These are phyloP conservation scores for Phytophthora hybrid DNA, from an alignment of 352 stramenopile genomes.

Conservation along the genomic window DNA sequence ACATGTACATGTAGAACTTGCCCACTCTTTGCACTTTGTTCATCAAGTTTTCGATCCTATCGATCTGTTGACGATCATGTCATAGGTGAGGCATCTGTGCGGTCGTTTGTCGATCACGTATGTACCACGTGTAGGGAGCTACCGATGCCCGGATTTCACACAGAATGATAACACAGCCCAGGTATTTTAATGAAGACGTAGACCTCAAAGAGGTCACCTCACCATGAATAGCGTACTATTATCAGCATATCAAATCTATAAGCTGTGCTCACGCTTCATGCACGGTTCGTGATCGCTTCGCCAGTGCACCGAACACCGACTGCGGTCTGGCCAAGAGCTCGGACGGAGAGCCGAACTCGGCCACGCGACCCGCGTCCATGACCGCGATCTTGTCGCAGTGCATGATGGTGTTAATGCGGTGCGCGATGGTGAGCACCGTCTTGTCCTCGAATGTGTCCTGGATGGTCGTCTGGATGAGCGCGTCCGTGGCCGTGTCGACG, in stretches of 20 bases:
- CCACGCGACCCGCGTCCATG: slow-evolving; percentile 87
- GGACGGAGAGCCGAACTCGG: slow-evolving; percentile 90
- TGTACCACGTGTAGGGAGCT: no score
- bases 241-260: no score
- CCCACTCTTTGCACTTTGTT: slow-evolving; percentile 2
- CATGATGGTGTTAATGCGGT: slow-evolving; percentile 78
- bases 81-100: no score
- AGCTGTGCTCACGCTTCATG: no score
- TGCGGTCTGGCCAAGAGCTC: slow-evolving; percentile 76
- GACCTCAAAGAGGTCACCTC: no score
- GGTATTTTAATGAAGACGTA: no score
- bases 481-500: slow-evolving; percentile 75
- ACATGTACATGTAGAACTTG: no score
- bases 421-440: slow-evolving; percentile 92
- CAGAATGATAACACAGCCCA: no score
- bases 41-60: background rate
- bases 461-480: slow-evolving; percentile 68
- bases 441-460: slow-evolving; percentile 88
- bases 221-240: no score
- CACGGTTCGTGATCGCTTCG: background rate
- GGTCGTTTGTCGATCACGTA: no score
- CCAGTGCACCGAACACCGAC: slow-evolving; percentile 77
- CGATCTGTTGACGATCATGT: background rate
- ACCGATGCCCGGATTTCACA: no score
- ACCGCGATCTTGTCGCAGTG: slow-evolving; percentile 92